These are phyloP conservation scores for Zygoascus sp. DNA, from an alignment of 1,139 yeast species.

Conservation along the genomic window DNA sequence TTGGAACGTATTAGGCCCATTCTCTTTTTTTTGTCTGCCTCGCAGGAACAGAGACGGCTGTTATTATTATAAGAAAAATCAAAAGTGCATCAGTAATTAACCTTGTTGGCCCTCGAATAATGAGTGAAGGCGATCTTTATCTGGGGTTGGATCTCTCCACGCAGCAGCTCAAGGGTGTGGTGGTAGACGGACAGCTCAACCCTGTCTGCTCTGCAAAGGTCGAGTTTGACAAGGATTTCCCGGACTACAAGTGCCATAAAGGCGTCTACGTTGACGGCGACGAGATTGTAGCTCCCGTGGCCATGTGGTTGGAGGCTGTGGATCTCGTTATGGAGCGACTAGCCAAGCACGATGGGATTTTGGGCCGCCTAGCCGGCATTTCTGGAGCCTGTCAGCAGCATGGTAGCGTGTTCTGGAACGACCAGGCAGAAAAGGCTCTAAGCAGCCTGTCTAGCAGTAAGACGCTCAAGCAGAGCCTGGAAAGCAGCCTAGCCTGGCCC, in stretches of 20 bases:
- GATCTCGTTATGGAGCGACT: conserved; percentile 59
- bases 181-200: conserved; percentile 51
- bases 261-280: conserved; percentile 56
- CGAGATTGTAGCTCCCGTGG: conserved; percentile 63
- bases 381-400: conserved; percentile 93
- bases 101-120: not conserved
- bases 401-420: conserved; percentile 80
- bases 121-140: not conserved
- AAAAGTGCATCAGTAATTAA: no score
- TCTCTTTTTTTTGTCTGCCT: no score
- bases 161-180: conserved; percentile 78
- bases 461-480: conserved; percentile 22
- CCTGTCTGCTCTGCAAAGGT: conserved; percentile 58
- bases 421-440: conserved; percentile 43
- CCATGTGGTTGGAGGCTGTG: conserved; percentile 84
- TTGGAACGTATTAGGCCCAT: conserved; percentile 11
- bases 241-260: conserved; percentile 56
- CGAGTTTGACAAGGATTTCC: conserved; percentile 65
- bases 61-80: no score
- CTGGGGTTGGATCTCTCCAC: conserved; percentile 82
- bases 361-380: conserved; percentile 59
- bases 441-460: conserved; percentile 16
- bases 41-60: no score
- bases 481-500: conserved; percentile 52
- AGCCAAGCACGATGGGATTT: conserved; percentile 45